Percentiles rank a stretch among this genome's conserved stretches.
These are phyloP conservation scores for Xerocomus cyaneibrunnescens DNA, from an alignment of 1,284 basidiomycete genomes.

Conservation along the genomic window DNA sequence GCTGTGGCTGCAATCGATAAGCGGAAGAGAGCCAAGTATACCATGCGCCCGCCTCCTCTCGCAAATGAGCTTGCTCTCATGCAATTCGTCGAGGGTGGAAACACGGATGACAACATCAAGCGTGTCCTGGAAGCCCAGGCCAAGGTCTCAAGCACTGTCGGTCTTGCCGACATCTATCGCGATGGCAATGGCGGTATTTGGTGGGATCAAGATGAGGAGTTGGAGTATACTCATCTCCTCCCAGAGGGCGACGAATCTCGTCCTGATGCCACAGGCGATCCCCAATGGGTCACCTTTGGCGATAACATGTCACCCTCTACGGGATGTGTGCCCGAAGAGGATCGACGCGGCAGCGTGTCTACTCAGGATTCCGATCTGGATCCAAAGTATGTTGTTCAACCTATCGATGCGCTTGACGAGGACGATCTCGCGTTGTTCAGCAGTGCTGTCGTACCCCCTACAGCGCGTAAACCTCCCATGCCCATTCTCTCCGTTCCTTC, in stretches of 20 bases:
- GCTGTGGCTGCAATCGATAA: slow-evolving; percentile 39
- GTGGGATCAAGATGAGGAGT: slow-evolving; percentile 67
- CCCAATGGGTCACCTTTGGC: slow-evolving; percentile 47
- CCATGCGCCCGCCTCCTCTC: slow-evolving; percentile 44
- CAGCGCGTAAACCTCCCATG: slow-evolving; percentile 32
- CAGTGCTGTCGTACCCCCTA: slow-evolving; percentile 5
- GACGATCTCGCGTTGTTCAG: slow-evolving; percentile 39
- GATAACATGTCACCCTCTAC: slow-evolving; percentile 17
- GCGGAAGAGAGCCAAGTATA: slow-evolving; percentile 49
- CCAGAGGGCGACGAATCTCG: slow-evolving; percentile 24
- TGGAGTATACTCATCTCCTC: slow-evolving; percentile 64
- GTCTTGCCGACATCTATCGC: slow-evolving; percentile 52
- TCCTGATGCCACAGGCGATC: slow-evolving; percentile 16
- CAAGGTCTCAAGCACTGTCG: slow-evolving; percentile 37
- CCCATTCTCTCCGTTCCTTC: slow-evolving; percentile 39
- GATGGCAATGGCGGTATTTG: slow-evolving; percentile 64
- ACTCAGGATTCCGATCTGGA: slow-evolving; percentile 55
- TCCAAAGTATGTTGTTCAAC: slow-evolving; percentile 46
- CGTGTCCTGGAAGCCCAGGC: slow-evolving; percentile 57
- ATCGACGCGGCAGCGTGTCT: slow-evolving; percentile 47
- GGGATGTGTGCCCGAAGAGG: slow-evolving; percentile 28
- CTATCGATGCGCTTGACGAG: slow-evolving; percentile 37
- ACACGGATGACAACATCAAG: slow-evolving; percentile 53
- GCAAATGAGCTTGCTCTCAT: slow-evolving; percentile 62
- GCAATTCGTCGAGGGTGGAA: slow-evolving; percentile 66